Conservation (phyloP, 352 stramenopile species). For the Globisporangium splendens region DNA sequence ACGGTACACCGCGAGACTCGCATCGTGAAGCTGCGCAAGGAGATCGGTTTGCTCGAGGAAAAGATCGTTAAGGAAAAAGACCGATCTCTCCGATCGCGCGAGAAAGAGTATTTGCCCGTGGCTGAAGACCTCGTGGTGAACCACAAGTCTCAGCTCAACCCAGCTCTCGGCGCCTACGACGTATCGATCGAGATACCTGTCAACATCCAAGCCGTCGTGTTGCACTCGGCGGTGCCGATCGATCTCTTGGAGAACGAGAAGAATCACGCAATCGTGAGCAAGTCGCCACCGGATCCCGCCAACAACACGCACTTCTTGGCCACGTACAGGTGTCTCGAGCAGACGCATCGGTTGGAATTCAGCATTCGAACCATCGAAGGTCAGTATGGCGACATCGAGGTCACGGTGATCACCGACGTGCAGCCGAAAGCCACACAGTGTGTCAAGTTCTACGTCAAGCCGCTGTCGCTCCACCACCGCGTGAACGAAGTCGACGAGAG, state of each 20-base stretch:
- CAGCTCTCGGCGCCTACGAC: constrained; percentile 61
- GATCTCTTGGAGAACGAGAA: constrained; percentile 73
- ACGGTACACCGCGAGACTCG: constrained; percentile 72
- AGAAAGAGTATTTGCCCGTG: constrained; percentile 66
- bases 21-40: constrained; percentile 81
- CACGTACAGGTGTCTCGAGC: constrained; percentile 76
- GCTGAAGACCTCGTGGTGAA: constrained; percentile 79
- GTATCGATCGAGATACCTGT: constrained; percentile 80
- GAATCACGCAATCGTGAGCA: constrained; percentile 75
- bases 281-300: constrained; percentile 48
- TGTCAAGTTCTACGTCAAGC: constrained; percentile 78
- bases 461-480: constrained; percentile 78
- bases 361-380: constrained; percentile 82
- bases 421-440: constrained; percentile 62
- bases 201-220: constrained; percentile 71
- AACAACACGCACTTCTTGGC: constrained; percentile 69
- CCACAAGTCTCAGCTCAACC: constrained; percentile 74
- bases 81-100: constrained; percentile 26
- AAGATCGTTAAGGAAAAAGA: constrained; percentile 65
- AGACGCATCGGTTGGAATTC: constrained; percentile 78
- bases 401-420: constrained; percentile 62
- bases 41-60: constrained; percentile 62
- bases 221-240: constrained; percentile 73
- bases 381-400: constrained; percentile 77
- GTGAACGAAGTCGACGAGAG: constrained; percentile 58